Percentiles rank a stretch among this genome's conserved stretches.
These are phyloP conservation scores for Diplodia sapinea DNA, from an alignment of 2,329 filamentous ascomycete species.

Conservation along the genomic window DNA sequence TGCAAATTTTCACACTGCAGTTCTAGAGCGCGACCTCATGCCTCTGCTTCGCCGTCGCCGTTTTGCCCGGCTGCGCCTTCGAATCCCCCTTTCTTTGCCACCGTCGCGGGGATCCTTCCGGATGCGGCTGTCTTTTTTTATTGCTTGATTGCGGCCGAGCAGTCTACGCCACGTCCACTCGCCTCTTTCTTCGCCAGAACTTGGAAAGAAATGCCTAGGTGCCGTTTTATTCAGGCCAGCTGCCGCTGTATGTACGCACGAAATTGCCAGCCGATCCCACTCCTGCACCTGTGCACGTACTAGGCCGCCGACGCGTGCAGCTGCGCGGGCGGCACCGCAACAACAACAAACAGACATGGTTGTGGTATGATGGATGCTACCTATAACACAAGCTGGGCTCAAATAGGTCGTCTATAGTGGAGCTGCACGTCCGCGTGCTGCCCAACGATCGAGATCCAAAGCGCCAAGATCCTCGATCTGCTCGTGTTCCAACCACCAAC, in stretches of 20 bases:
- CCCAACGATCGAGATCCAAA: slow-evolving; percentile 14
- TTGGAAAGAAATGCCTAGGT: background rate
- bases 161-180: background rate
- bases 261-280: slow-evolving; percentile 27
- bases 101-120: slow-evolving; percentile 17
- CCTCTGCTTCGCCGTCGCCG: background rate
- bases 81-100: slow-evolving; percentile 24
- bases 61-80: background rate
- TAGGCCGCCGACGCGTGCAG: background rate
- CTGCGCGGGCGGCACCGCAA: background rate
- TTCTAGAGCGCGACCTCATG: background rate
- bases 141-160: slow-evolving; percentile 15
- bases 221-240: background rate
- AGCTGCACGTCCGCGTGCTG: slow-evolving; percentile 21
- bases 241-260: slow-evolving; percentile 2
- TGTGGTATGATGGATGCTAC: background rate
- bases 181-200: background rate
- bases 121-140: slow-evolving; percentile 22
- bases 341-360: background rate
- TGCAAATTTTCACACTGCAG: background rate
- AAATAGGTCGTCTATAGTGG: background rate
- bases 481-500: slow-evolving; percentile 11
- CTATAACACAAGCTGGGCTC: background rate
- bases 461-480: slow-evolving; percentile 11
- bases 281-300: slow-evolving; percentile 13